Base-by-base conservation (phyloP, 179 eudicot species). In the Beta lomatogona region DNA sequence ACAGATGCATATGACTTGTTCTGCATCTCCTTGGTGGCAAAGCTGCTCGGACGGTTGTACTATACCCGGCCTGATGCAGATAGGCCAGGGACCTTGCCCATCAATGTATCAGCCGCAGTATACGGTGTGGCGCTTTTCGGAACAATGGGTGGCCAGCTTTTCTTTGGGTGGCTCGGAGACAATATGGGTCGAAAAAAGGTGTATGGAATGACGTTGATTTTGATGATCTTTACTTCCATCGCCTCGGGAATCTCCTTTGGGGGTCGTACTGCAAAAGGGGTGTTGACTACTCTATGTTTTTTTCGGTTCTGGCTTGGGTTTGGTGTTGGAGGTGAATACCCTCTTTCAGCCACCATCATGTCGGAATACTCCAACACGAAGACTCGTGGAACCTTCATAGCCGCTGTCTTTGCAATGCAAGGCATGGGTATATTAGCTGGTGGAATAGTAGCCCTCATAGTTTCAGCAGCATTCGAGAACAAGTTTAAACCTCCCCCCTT, bases 361-460 rank as follows among this genome's bases (percentile, higher is more conserved):
- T 65, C 77, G 0, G 82, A 79, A 48, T 79, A 74, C 10, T 48
- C 77, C 3, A 74, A 73, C 9, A 74, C 57, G 66, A 74, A 74
- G 64, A 74, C 66, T 0, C 82, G 82, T 10, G 82, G 82, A 19
- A 63, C 82, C 1, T 79, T 79, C 57, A 79, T 79, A 10, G 82
- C 82, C 2, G 82, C 82, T 0, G 82, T 79, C 3, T 79, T 79
- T 79, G 82, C 82, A 9, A 79, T 79, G 82, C 82, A 79, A 69
- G 81, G 81, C 2, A 19, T 69, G 28, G 81, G 81, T 8, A 79
- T 79, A 25, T 69, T 79, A 28, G 60, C 75, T 0, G 72, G 66
- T n/a, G 75, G 75, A 5, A 31, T 79, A 10, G 75, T 79, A 18
- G 66, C 81, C n/a, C 41, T 79, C 1, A 54, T 79, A 0, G 65